phyloP scores from a whole-genome alignment of 2,329 filamentous ascomycete genomes.

The Paecilomyces niveus region DNA sequence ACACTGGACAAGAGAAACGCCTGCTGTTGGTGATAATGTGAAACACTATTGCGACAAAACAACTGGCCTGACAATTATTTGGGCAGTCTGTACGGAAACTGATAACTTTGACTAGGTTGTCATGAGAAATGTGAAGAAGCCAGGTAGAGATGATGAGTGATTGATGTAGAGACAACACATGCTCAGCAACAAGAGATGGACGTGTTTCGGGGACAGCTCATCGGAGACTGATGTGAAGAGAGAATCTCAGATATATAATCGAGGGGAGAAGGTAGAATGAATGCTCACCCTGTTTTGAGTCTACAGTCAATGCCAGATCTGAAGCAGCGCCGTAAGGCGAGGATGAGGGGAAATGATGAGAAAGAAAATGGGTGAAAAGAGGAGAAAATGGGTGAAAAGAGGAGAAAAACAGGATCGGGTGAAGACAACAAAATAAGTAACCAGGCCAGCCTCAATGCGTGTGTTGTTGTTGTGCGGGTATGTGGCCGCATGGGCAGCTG shows the following conservation, averaged over 20 bases:
- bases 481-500: neutral
- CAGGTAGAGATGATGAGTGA: neutral
- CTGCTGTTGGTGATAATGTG: neutral
- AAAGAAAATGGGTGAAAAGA: neutral
- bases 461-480: neutral
- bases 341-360: neutral
- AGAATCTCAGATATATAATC: neutral
- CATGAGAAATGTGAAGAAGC: neutral
- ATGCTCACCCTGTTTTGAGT: neutral
- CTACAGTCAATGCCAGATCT: neutral
- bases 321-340: neutral
- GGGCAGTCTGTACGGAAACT: no score
- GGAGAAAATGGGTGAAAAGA: slow-evolving; percentile 1
- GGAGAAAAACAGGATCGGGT: neutral
- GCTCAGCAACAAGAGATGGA: neutral
- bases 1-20: neutral
- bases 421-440: neutral
- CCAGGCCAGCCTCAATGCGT: neutral
- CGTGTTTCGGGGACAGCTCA: neutral
- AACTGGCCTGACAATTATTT: no score
- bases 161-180: neutral
- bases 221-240: neutral
- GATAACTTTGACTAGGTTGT: neutral
- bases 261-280: neutral
- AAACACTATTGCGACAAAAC: neutral